Percentiles rank a stretch among this genome's conserved stretches.
Evolutionary conservation across 1,139 yeast species (phyloP).

Genomic region (Candida pseudocylindracea): DNA sequence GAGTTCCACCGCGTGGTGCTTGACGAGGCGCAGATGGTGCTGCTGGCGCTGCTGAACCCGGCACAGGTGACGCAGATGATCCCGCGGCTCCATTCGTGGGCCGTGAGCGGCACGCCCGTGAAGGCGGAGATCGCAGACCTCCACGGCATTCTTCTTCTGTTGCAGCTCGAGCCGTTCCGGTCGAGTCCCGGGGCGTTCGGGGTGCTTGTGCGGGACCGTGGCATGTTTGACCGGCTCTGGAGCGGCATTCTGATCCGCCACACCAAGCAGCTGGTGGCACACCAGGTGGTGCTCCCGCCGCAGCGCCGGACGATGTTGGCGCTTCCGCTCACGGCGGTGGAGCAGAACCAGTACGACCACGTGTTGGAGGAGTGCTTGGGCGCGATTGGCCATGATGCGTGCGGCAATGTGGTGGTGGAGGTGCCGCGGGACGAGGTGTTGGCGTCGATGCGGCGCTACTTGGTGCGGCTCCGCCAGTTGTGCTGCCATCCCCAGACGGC

Average conservation of each 20-base stretch:
- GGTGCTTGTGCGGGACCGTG: conserved; percentile 10
- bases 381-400: conserved; percentile 10
- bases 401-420: too few relatives aligned
- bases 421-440: conserved; percentile 17
- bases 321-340: conserved; percentile 60
- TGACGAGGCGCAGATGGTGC: conserved; percentile 91
- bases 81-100: conserved; percentile 86
- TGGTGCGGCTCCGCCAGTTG: too few relatives aligned
- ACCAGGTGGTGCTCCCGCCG: conserved; percentile 56
- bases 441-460: too few relatives aligned
- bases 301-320: conserved; percentile 50
- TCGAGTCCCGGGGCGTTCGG: conserved; percentile 15
- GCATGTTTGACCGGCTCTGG: conserved; percentile 22
- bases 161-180: conserved; percentile 42
- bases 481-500: too few relatives aligned
- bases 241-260: conserved; percentile 42
- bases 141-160: conserved; percentile 20
- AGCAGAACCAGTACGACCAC: conserved; percentile 60
- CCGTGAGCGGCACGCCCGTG: conserved; percentile 89
- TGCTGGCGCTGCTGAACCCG: conserved; percentile 49
- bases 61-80: conserved; percentile 62
- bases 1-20: conserved; percentile 79
- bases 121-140: conserved; percentile 20
- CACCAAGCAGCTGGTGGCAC: conserved; percentile 61
- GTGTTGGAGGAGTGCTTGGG: conserved; percentile 19